These are phyloP conservation scores for Cordyceps javanica DNA, from an alignment of 2,329 filamentous ascomycete genomes.

Conservation along the genomic window DNA sequence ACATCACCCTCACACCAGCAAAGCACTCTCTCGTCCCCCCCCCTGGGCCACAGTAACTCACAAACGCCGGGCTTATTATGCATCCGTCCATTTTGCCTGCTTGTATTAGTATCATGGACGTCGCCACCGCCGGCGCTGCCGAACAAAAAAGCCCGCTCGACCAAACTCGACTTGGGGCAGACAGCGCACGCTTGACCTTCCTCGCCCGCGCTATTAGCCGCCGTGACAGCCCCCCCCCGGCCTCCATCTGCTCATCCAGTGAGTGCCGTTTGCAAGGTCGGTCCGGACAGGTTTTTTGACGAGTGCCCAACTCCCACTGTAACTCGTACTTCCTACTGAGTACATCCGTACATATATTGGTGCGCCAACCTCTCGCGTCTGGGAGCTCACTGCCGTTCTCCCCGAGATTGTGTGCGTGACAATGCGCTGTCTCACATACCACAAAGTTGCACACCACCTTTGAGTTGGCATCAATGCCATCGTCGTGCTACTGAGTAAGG, in stretches of 20 bases:
- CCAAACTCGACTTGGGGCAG: background rate
- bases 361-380: too few relatives aligned
- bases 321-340: too few relatives aligned
- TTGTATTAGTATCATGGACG: background rate
- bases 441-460: too few relatives aligned
- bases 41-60: background rate
- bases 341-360: too few relatives aligned
- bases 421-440: constrained; percentile 7
- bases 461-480: too few relatives aligned
- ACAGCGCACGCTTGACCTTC: background rate
- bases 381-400: too few relatives aligned
- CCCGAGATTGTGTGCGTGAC: too few relatives aligned
- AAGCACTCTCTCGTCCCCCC: background rate
- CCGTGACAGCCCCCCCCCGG: background rate
- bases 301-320: too few relatives aligned
- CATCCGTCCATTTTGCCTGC: background rate
- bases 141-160: background rate
- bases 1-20: background rate
- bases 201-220: background rate
- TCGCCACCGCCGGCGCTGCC: background rate
- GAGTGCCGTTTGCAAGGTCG: too few relatives aligned
- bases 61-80: background rate
- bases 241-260: background rate
- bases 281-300: too few relatives aligned
- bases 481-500: too few relatives aligned